Evolutionary conservation across 2,329 filamentous ascomycete species (phyloP).

Genomic region (Epichloe amarillans): DNA sequence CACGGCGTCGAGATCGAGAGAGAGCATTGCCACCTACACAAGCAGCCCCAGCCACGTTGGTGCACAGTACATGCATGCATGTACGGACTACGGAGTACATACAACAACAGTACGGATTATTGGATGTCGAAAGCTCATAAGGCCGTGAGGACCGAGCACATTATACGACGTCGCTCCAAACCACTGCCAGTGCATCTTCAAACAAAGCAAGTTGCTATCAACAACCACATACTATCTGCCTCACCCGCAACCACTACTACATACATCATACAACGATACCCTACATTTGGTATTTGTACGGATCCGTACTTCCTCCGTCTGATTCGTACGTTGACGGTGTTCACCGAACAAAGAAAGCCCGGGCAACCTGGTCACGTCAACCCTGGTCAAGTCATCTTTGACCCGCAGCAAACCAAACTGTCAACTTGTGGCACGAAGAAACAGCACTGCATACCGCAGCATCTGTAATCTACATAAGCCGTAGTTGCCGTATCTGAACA

Average conservation of each 20-base stretch:
- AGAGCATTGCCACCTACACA: slow-evolving; percentile 1
- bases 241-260: background rate
- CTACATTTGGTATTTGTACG: background rate
- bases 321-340: background rate
- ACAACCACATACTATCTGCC: background rate
- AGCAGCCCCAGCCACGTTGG: slow-evolving; percentile 1
- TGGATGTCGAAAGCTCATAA: background rate
- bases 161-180: background rate
- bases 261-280: background rate
- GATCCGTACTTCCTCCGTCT: background rate
- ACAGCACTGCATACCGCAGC: background rate
- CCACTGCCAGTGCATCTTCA: background rate
- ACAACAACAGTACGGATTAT: background rate
- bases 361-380: background rate
- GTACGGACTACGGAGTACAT: background rate
- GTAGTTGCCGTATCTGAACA: background rate
- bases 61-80: background rate
- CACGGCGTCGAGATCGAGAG: background rate
- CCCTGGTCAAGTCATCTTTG: background rate
- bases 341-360: background rate
- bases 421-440: background rate
- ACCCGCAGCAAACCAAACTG: background rate
- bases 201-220: background rate
- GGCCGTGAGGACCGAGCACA: background rate
- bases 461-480: background rate